These are phyloP conservation scores for Penicillium sp. DNA, from an alignment of 2,329 filamentous ascomycete genomes.

Conservation along the genomic window DNA sequence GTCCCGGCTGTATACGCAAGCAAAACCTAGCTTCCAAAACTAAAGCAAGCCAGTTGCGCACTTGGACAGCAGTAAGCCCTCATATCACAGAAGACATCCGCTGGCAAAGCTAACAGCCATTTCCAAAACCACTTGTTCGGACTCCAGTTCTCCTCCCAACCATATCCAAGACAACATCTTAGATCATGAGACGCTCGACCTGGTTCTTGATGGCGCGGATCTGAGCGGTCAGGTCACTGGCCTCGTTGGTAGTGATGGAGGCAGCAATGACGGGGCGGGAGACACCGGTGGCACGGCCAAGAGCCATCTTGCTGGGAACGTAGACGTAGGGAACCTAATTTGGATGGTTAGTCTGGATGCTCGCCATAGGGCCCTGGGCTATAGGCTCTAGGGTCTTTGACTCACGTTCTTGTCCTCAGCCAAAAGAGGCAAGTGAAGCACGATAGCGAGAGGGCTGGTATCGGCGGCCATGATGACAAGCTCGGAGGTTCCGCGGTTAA, in stretches of 20 bases:
- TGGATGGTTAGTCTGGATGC: neutral
- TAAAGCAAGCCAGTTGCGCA: neutral
- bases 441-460: constrained; percentile 74
- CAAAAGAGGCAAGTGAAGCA: constrained; percentile 80
- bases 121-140: neutral
- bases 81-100: neutral
- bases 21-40: neutral
- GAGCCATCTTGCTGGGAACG: constrained; percentile 68
- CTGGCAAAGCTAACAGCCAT: neutral
- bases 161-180: neutral
- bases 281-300: constrained; percentile 84
- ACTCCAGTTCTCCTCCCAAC: neutral
- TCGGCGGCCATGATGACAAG: constrained; percentile 55
- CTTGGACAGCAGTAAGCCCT: neutral
- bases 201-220: constrained; percentile 86
- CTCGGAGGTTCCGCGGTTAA: constrained; percentile 83
- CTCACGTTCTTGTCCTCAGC: constrained; percentile 61
- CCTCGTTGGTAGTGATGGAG: constrained; percentile 85
- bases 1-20: neutral
- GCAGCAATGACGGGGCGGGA: constrained; percentile 76
- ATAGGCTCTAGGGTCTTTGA: neutral
- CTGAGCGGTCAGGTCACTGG: constrained; percentile 74
- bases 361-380: too few species aligned
- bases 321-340: constrained; percentile 55
- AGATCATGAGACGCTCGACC: constrained; percentile 43